A percentile compares a stretch with the other conserved stretches of the same genome.
phyloP scores from a whole-genome alignment of 2,329 filamentous ascomycete genomes.

The Albophoma yamanashiensis region DNA sequence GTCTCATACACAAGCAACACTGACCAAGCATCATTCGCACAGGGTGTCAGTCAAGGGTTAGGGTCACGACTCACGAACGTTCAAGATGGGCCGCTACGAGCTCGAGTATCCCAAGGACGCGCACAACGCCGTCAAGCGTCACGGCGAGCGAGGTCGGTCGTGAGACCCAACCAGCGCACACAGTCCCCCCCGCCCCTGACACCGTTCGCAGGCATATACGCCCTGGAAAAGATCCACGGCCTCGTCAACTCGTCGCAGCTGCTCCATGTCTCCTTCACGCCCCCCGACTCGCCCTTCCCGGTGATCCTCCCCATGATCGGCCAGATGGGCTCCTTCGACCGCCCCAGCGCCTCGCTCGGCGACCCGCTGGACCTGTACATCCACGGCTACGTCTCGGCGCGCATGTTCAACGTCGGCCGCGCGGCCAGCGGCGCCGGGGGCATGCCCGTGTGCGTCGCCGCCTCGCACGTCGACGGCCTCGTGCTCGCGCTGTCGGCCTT shows the following conservation, averaged over 20 bases:
- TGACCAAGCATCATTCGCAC: background rate
- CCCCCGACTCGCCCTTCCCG: constrained; percentile 57
- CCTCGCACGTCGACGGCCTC: constrained; percentile 67
- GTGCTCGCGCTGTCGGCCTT: constrained; percentile 72
- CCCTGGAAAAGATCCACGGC: constrained; percentile 59
- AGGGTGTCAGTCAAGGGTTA: background rate
- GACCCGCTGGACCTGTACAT: constrained; percentile 69
- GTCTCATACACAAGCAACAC: background rate
- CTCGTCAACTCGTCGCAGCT: constrained; percentile 68
- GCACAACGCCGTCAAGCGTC: constrained; percentile 56
- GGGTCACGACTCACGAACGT: background rate
- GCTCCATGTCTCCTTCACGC: constrained; percentile 69
- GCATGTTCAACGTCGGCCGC: constrained; percentile 57
- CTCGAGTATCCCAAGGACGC: constrained; percentile 53
- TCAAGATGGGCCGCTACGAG: constrained; percentile 22
- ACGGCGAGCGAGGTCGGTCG: constrained; percentile 48
- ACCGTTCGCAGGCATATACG: constrained; percentile 49
- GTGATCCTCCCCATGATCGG: constrained; percentile 78
- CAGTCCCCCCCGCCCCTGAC: background rate
- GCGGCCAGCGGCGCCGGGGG: constrained; percentile 29
- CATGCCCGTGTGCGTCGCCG: constrained; percentile 61
- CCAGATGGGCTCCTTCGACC: constrained; percentile 62
- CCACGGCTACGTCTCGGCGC: constrained; percentile 73
- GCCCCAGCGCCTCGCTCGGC: constrained; percentile 45
- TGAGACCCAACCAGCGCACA: background rate